Evolutionary conservation across 176 grass and related monocot genomes (phyloP), one percentile per base, ranked within the genome.

Genomic region (Rhynchospora pubera): DNA sequence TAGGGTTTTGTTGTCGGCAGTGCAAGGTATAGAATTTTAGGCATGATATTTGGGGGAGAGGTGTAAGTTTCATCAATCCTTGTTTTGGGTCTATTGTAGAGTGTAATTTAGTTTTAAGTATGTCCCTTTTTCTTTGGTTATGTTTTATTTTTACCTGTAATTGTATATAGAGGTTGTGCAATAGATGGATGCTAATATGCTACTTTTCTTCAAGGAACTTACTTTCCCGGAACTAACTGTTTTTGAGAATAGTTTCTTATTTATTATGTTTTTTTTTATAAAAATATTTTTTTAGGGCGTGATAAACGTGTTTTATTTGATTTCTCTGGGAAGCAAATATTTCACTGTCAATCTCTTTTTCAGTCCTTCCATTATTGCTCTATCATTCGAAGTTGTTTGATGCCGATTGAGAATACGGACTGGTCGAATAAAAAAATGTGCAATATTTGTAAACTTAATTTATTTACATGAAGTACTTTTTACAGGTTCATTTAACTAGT

Each of bases 161-260:
- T 80, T 82, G 79, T 82, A 82, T 82, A 82, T 82, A 82, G 14
- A 30, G 42, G 57, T 45, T 79, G 57, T 79, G 70, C 39, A 48
- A 63, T 81, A 67, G 79, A 63, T 82, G 57, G 15, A 51, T 82
- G 79, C 79, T 67, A 55, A 82, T 82, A 67, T 82, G 79, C 39
- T 65, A 66, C 46, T 46, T 4, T 48, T 67, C 59, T 82, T 28
- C 62, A 44, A 50, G 79, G 62, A n/a, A 65, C 47, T 63, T 42
- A 46, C 9, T 5, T 67, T 82, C 10, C 14, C 22, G 65, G 10
- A 14, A 34, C 4, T 39, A 78, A 57, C 3, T 53, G 45, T 9
- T 9, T 56, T 8, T 50, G 73, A 43, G n/a, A 14, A 59, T 15
- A 18, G 18, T 43, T 60, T 79, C 14, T 5, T 53, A 50, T 52